These are phyloP conservation scores for Sporothrix brasiliensis DNA, from an alignment of 2,329 filamentous ascomycete species.

Conservation along the genomic window DNA sequence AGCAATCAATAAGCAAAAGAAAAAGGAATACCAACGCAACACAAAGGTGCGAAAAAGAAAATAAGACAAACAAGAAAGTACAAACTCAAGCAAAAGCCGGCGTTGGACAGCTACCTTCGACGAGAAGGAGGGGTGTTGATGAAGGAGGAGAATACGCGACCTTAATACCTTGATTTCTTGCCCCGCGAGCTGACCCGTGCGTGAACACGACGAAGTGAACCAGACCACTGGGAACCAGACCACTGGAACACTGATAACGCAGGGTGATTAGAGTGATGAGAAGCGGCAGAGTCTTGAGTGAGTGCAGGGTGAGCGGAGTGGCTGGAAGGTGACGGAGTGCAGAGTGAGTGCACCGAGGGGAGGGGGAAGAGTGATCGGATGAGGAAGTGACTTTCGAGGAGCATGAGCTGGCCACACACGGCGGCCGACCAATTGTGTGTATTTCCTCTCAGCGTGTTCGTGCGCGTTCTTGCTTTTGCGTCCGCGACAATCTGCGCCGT, in stretches of 20 bases:
- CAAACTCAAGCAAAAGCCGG: background rate
- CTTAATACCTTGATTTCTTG: conserved; percentile 8
- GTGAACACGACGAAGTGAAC: background rate
- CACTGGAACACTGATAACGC: background rate
- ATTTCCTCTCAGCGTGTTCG: background rate
- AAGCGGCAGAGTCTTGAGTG: background rate
- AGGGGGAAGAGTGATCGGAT: background rate
- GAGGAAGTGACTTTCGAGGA: background rate
- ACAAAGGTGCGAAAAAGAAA: background rate
- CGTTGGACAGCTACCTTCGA: conserved; percentile 11
- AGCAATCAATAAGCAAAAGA: background rate
- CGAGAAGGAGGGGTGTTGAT: background rate
- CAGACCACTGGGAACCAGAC: background rate
- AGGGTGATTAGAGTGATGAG: background rate
- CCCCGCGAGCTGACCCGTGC: conserved; percentile 4
- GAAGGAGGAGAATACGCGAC: conserved; percentile 13
- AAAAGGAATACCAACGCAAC: background rate
- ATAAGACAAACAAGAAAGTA: background rate
- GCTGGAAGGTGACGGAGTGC: background rate
- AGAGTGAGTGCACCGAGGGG: background rate
- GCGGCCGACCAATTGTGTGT: background rate
- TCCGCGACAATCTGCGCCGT: background rate
- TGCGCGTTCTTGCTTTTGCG: background rate
- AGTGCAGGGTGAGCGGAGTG: background rate
- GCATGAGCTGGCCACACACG: background rate